phyloP scores from a whole-genome alignment of 2,329 filamentous ascomycete species.

The Aspergillus sp. region DNA sequence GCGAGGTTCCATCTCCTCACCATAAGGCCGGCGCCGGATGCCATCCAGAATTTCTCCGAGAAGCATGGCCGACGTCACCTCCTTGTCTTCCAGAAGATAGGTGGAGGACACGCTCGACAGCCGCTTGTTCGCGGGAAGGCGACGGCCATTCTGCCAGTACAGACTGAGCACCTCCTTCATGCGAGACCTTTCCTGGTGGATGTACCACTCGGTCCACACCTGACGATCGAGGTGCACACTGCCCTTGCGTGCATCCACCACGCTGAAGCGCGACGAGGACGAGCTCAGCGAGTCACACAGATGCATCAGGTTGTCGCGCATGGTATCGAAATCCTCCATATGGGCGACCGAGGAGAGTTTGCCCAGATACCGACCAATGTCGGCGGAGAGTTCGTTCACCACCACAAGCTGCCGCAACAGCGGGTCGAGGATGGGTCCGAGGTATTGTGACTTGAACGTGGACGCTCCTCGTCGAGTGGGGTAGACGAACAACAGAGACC shows the following conservation, averaged over 20 bases:
- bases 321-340: slow-evolving; percentile 55
- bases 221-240: slow-evolving; percentile 51
- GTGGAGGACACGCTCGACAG: slow-evolving; percentile 22
- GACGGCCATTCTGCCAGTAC: slow-evolving; percentile 42
- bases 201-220: slow-evolving; percentile 64
- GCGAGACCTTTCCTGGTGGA: slow-evolving; percentile 62
- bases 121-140: slow-evolving; percentile 30
- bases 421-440: slow-evolving; percentile 62
- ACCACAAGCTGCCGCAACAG: slow-evolving; percentile 59
- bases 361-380: slow-evolving; percentile 55
- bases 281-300: slow-evolving; percentile 42
- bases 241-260: slow-evolving; percentile 53
- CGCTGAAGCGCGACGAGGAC: slow-evolving; percentile 38
- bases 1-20: slow-evolving; percentile 42
- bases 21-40: slow-evolving; percentile 53
- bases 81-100: slow-evolving; percentile 37
- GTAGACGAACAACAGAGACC: slow-evolving; percentile 62
- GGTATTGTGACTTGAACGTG: slow-evolving; percentile 59
- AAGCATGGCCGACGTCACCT: slow-evolving; percentile 55
- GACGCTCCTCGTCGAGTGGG: slow-evolving; percentile 57
- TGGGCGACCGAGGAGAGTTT: slow-evolving; percentile 53
- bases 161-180: slow-evolving; percentile 51
- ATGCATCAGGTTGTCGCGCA: slow-evolving; percentile 42
- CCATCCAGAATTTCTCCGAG: slow-evolving; percentile 60
- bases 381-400: slow-evolving; percentile 57